phyloP scores from a whole-genome alignment of 768 basidiomycete species.

The Serendipita vermifera region DNA sequence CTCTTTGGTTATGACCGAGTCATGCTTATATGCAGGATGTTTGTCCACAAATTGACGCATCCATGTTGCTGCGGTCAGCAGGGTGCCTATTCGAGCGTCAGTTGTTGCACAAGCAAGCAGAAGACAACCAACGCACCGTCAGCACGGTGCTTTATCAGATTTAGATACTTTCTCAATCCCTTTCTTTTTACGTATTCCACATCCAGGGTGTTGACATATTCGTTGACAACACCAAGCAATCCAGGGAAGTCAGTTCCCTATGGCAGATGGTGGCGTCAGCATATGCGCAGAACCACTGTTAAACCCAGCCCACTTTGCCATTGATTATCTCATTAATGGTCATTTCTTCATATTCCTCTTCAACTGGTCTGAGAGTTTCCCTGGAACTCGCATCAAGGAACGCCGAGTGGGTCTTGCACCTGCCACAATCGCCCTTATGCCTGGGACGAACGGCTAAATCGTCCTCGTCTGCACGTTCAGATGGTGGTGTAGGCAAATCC shows the following conservation, averaged over 20 bases:
- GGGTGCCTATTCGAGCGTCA: constrained; percentile 38
- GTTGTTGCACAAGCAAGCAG: not conserved
- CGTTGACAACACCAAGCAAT: constrained; percentile 62
- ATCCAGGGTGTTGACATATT: constrained; percentile 79
- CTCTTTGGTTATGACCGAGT: constrained; percentile 82
- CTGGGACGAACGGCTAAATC: not conserved
- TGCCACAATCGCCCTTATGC: constrained; percentile 43
- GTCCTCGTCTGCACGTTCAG: not conserved
- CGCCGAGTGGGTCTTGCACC: not conserved
- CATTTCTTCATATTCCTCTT: constrained; percentile 88
- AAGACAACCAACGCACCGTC: constrained; percentile 42
- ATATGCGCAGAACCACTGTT: constrained; percentile 15
- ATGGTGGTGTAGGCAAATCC: not conserved
- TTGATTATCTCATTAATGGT: constrained; percentile 85
- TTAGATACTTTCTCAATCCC: constrained; percentile 64
- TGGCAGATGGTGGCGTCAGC: not conserved
- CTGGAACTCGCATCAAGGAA: not conserved
- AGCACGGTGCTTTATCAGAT: constrained; percentile 64
- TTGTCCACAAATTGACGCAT: constrained; percentile 81
- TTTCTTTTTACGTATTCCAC: constrained; percentile 44
- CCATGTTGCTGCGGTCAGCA: constrained; percentile 84
- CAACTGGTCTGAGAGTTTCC: constrained; percentile 33
- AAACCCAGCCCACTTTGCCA: constrained; percentile 50
- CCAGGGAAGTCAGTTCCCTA: constrained; percentile 63
- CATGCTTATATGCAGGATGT: constrained; percentile 83